Conservation (phyloP, 2,329 filamentous ascomycete genomes). For the Aspergillus phoenicis region DNA sequence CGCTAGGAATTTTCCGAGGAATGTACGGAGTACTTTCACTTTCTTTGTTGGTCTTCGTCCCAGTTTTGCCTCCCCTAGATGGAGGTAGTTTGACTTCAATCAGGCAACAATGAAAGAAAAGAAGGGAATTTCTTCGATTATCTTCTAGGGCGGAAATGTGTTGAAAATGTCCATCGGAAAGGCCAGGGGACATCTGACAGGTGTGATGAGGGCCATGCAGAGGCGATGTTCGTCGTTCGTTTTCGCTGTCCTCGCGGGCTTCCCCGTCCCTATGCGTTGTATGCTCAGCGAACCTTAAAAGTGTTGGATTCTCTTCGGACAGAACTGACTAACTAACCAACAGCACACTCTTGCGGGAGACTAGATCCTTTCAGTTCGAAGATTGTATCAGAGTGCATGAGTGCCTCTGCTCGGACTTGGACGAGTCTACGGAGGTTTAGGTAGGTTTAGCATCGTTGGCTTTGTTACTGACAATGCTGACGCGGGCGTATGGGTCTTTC, state of each 20-base stretch:
- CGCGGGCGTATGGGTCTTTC: not conserved
- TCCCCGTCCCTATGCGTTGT: not conserved
- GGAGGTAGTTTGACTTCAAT: not conserved
- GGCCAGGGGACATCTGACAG: not conserved
- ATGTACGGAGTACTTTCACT: conserved; percentile 16
- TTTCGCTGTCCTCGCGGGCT: not conserved
- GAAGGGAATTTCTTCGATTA: not conserved
- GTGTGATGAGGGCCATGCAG: too few relatives aligned
- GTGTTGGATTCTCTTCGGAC: not conserved
- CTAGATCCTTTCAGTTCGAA: not conserved
- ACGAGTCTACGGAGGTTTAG: not conserved
- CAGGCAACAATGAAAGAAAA: not conserved
- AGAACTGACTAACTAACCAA: not conserved
- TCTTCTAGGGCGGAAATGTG: not conserved
- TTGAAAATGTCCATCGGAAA: not conserved
- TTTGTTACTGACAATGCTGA: not conserved
- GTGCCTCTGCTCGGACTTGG: not conserved
- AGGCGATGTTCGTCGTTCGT: too few relatives aligned
- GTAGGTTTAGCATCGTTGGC: not conserved
- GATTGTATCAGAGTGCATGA: not conserved
- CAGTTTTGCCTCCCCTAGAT: not conserved
- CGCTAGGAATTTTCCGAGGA: conserved; percentile 21
- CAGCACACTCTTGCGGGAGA: not conserved
- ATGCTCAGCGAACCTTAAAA: not conserved
- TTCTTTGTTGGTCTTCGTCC: conserved; percentile 19